Percentiles rank a stretch among this genome's conserved stretches.
Conservation (phyloP, 805 yeast genomes). For the Ogataea zsoltii region DNA sequence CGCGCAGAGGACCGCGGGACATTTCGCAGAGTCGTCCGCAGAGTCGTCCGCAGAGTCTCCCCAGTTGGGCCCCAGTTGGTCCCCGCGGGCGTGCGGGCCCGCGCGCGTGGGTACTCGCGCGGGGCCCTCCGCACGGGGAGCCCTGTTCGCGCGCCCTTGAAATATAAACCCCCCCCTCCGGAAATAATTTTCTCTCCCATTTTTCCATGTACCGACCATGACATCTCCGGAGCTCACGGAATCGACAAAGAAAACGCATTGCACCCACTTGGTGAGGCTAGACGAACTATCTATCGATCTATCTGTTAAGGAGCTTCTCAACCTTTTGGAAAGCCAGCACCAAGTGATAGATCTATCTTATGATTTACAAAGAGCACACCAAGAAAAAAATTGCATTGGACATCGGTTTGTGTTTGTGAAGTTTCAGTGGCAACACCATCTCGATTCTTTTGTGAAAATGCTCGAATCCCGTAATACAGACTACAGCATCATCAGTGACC, state of each 20-base stretch:
- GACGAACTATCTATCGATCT: constrained; percentile 12
- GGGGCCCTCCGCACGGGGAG: too few species aligned
- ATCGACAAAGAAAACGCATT: constrained; percentile 7
- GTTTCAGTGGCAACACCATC: constrained; percentile 15
- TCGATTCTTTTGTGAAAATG: constrained; percentile 19
- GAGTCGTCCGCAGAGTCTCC: neutral
- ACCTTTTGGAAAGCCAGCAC: constrained; percentile 17
- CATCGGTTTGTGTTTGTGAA: constrained; percentile 17
- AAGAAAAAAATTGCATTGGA: constrained; percentile 16
- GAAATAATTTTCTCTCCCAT: constrained; percentile 2
- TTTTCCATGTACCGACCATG: constrained; percentile 9
- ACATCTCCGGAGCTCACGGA: constrained; percentile 22
- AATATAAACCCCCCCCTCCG: neutral
- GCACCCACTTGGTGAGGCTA: constrained; percentile 12
- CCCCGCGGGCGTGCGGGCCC: too few species aligned
- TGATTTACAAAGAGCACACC: constrained; percentile 15
- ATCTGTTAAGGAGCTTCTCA: constrained; percentile 14
- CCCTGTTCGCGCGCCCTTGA: neutral
- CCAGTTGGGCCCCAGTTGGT: too few species aligned
- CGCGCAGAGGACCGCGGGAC: neutral
- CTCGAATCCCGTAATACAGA: constrained; percentile 10
- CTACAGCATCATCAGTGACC: constrained; percentile 18
- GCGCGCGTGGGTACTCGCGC: too few species aligned
- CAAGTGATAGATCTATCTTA: constrained; percentile 15
- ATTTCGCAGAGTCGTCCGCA: neutral